Base-by-base conservation (phyloP, 164 flowering plant genomes). In the Amborella trichopoda region DNA sequence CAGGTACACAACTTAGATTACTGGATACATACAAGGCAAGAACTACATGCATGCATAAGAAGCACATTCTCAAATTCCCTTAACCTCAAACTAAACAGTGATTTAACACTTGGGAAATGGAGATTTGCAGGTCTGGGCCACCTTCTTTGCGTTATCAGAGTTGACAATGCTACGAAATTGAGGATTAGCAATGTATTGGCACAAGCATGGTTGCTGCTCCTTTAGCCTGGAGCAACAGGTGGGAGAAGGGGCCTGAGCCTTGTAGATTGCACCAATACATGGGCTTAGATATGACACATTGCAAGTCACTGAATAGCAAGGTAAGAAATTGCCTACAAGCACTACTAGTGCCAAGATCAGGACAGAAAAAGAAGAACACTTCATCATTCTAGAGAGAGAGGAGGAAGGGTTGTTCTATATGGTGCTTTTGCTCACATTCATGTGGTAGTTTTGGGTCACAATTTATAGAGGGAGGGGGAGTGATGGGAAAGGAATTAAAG, bases 181-280 rank as follows among this genome's bases (percentile, higher is more conserved):
- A 9, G 58, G 50, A 27, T 53, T 44, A 36, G 19, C 46, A 8
- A 53, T 18, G 26, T 53, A 53, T 27, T 25, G 14, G 50, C 58
- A 53, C 12, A 53, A 27, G 43, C 58, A 53, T 4, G 58, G 58
- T 37, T 34, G 25, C 36, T 53, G 50, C 26, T 45, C 26, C 32
- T 19, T 8, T 14, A 53, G 26, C 50, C 37, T 53, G 20, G 16
- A 9, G 44, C 58, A 53, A 23, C 58, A 53, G 10, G 41, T 26
- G 4, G 26, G 3, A 2, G 49, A 17, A 1, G 56, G 56, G 9
- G 23, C 39, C 2, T 27, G 47, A 18, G 39, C 5, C 17, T 23
- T 21, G 5, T 9, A 2, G 16, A 52, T 52, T 22, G 55, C 38
- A 11, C 18, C 26, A 1, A 48, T 39, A 37, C 48, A 52, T 2